phyloP scores from a whole-genome alignment of 1,139 yeast species.

The Lodderomyces theae region DNA sequence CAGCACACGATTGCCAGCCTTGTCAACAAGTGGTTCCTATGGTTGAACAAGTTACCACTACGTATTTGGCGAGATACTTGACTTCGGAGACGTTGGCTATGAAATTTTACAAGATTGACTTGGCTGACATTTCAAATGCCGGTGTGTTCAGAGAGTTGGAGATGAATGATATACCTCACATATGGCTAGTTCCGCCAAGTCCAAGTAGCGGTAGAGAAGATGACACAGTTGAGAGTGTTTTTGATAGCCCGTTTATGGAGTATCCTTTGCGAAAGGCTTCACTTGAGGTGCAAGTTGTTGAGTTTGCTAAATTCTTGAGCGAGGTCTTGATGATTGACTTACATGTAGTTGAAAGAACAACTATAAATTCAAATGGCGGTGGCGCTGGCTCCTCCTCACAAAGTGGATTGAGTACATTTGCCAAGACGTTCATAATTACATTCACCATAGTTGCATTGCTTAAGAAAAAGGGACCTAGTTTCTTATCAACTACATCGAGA shows the following conservation, averaged over 20 bases:
- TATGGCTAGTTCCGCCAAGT: constrained; percentile 63
- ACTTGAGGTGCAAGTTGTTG: background rate
- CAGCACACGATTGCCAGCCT: constrained; percentile 31
- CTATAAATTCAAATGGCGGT: no score
- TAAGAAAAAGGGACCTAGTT: constrained; percentile 46
- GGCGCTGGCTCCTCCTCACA: constrained; percentile 24
- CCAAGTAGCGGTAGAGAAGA: background rate
- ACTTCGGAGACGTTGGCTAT: constrained; percentile 28
- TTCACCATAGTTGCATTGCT: constrained; percentile 45
- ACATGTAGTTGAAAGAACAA: background rate
- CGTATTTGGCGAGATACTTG: constrained; percentile 45
- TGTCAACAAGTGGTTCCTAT: constrained; percentile 24
- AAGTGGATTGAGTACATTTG: constrained; percentile 24
- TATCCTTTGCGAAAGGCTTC: background rate
- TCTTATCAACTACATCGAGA: constrained; percentile 31
- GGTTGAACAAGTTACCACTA: constrained; percentile 37
- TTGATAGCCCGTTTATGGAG: background rate
- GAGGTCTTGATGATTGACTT: background rate
- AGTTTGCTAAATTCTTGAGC: background rate
- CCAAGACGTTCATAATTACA: constrained; percentile 45
- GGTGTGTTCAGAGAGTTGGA: constrained; percentile 36
- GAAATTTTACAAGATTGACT: constrained; percentile 52
- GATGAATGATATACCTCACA: constrained; percentile 55
- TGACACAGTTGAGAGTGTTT: background rate
- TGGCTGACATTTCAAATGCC: constrained; percentile 36